Evolutionary conservation across 441 rosid genomes (phyloP).

Genomic region (Adansonia madagascariensis): DNA sequence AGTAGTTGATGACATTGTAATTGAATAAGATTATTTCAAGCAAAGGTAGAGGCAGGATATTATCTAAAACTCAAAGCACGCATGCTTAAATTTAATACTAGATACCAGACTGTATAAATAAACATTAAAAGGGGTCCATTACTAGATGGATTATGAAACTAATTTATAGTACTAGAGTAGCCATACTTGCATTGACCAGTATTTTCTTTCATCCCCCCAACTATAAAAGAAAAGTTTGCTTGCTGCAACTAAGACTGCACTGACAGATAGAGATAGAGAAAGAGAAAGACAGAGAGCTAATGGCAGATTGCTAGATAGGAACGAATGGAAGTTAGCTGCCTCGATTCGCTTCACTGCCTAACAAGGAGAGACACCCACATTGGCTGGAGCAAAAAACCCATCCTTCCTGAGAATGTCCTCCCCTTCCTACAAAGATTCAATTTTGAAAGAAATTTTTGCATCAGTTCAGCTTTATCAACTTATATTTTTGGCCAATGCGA

Average conservation of each 20-base stretch:
- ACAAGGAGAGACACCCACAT: constrained; percentile 44
- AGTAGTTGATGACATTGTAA: no score
- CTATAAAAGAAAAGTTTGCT: background rate
- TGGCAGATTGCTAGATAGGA: no score
- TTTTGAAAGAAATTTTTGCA: background rate
- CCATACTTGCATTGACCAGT: background rate
- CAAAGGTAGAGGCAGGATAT: background rate
- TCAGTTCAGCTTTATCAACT: no score
- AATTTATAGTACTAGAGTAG: background rate
- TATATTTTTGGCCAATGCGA: background rate
- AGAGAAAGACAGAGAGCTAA: no score
- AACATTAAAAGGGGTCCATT: background rate
- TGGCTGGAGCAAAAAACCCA: constrained; percentile 42
- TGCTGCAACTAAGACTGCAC: background rate
- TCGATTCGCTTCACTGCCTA: constrained; percentile 13
- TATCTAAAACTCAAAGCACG: background rate
- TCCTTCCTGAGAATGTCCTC: constrained; percentile 46
- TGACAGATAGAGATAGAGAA: background rate
- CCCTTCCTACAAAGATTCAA: constrained; percentile 33
- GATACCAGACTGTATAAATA: background rate
- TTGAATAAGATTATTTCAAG: background rate
- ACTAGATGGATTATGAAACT: background rate
- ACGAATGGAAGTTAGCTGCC: background rate
- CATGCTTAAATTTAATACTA: background rate
- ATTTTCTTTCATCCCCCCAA: background rate